Base-by-base conservation (phyloP, 2,329 filamentous ascomycete genomes). In the Apiospora marii region DNA sequence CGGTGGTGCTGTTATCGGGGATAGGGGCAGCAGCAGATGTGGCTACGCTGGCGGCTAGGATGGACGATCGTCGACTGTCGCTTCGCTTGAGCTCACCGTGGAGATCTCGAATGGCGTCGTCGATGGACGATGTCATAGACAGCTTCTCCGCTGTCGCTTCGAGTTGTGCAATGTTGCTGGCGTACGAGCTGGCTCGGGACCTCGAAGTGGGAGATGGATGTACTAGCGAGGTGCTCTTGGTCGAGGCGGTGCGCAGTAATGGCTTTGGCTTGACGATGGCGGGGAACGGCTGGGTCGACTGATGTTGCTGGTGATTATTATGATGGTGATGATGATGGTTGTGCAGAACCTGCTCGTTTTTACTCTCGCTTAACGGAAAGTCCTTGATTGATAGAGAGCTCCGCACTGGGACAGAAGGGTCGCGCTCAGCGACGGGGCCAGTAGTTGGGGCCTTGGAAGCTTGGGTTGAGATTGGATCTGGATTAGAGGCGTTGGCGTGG, bases 61-160 rank as follows among this genome's bases (percentile, higher is more conserved):
- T 84, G 12, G 91, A 92, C 2, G 91, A 92, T 72, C 88, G 87
- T 74, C 89, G 87, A 79, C 91, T 93, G 79, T 93, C 92, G 79
- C 86, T 89, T 76, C 90, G 88, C 82, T 93, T 94, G 79, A 93
- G 85, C 81, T 93, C 91, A 74, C 90, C 86, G 81, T 94, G 91
- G 75, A 94, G 86, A 78, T 92, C 90, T 73, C 92, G 89, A 77
- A 95, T 95, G 76, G 93, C 92, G 84, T 93, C 90, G 77, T 93
- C 92, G 78, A 95, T 93, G 74, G 93, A 94, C 74, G 91, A 93
- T 72, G 91, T 92, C 84, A 89, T 89, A 76, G 92, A 93, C 81
- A 95, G 86, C 75, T 91, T 88, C 82, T 95, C 93, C 68, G 93
- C 93, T 14, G 91, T 92, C 75, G 92, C 91, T 82, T 96, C 93